Base-by-base conservation (phyloP, 2,329 filamentous ascomycete genomes). In the Botryosphaeria dothidea region DNA sequence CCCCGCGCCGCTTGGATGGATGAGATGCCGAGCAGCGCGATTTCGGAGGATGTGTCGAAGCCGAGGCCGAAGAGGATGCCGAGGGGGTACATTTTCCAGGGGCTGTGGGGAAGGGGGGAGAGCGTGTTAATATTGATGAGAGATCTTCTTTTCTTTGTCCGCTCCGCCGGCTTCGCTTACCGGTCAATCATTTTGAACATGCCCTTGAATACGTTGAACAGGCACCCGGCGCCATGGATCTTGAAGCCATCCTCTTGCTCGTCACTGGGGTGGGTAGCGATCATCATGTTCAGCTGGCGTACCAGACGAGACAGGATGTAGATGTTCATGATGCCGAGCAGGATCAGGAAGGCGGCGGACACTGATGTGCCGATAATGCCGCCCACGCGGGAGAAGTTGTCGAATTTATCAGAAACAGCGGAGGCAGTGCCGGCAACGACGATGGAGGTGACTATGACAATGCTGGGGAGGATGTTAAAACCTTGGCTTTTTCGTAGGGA, bases 11-110 rank as follows among this genome's bases (percentile, higher is more conserved):
- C 93, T 72, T 97, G 91, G 1, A 99, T 88, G 31, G 91, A 93
- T 0, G 92, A 91, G 68, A 98, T 96, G 0, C 94, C 95, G 0
- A 99, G 79, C 7, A 99, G 84, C 0, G 95, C 94, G 72, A 98
- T 92, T 76, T 99, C 94, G 7, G 92, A 96, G 45, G 91, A 96
- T 0, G 95, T 98, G 75, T 98, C 95, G 75, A 99, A 98, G 0
- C 94, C 95, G 0, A 98, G 83, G 0, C 94, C 95, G 65, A 83
- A 98, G 4, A 98, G 81, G 0, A 98, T 84, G 0, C 94, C 94
- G 0, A 97, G 81, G 0, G 92, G 93, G 70, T 96, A 95, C 93
- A 97, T 97, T 77, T 98, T 98, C 94, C 94, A 98, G 0, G 92
- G 90, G 4, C 86, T 80, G 54, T 25, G 27, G 45, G 25, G 23